Conservation (phyloP, 257 asterid species). For the Nemophila menziesii region DNA sequence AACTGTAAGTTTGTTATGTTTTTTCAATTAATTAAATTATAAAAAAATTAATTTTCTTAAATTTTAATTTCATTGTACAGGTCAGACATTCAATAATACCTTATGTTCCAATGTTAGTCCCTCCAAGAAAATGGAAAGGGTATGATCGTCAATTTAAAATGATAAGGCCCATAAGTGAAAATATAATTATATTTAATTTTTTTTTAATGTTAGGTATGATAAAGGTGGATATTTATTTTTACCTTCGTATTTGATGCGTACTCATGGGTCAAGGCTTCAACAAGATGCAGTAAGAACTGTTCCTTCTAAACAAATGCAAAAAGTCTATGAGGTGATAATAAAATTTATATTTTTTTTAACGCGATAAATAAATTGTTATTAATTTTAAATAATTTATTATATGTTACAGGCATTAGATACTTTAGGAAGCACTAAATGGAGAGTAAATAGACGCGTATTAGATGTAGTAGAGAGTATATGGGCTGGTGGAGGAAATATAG, state of each 20-base stretch:
- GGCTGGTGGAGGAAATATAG: conserved; percentile 83
- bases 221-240: conserved; percentile 91
- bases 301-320: conserved; percentile 64
- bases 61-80: conserved; percentile 33
- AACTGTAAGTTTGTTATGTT: conserved; percentile 46
- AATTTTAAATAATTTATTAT: background rate
- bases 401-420: conserved; percentile 82
- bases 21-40: conserved; percentile 3
- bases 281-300: conserved; percentile 61
- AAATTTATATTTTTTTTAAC: background rate
- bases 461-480: conserved; percentile 80
- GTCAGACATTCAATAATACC: conserved; percentile 71
- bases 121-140: conserved; percentile 97
- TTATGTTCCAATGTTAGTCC: conserved; percentile 94
- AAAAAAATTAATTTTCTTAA: too few species aligned
- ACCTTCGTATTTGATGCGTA: conserved; percentile 93
- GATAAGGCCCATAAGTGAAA: background rate
- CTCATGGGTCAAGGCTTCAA: conserved; percentile 79
- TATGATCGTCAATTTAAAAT: conserved; percentile 12
- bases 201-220: conserved; percentile 64
- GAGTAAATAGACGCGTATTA: conserved; percentile 68
- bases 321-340: conserved; percentile 69
- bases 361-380: background rate
- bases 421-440: conserved; percentile 88
- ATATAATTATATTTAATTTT: conserved; percentile 9